Base-by-base conservation (phyloP, 2,329 filamentous ascomycete species). In the Diaporthe humulicola region DNA sequence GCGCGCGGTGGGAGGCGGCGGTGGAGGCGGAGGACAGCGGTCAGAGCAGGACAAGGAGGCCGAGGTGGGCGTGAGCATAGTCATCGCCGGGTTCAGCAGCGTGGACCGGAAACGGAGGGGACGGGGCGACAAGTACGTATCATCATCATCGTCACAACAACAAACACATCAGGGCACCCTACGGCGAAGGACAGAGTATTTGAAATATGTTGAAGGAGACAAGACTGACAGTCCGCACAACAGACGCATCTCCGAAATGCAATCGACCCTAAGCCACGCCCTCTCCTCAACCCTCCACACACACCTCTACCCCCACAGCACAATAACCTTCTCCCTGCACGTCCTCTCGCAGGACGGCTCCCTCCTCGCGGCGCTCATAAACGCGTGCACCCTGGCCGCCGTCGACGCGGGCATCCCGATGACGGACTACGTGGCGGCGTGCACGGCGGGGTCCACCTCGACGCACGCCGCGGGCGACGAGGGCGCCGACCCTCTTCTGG, bases 391-490 rank as follows among this genome's bases (percentile, higher is more conserved):
- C 0, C 90, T 99, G 17, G 97, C 97, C 0, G 91, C 98, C 30
- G 93, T 98, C 76, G 97, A 99, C 82, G 97, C 97, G 0, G 97
- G 97, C 70, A 93, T 99, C 28, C 97, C 97, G 33, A 98, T 98
- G 96, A 92, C 92, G 3, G 95, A 98, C 81, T 97, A 98, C 82
- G 90, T 98, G 3, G 92, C 93, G 30, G 95, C 96, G 8, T 97
- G 95, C 84, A 98, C 96, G 0, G 94, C 95, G 0, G 97, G 96
- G 5, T 94, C 93, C 19, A 95, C 93, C 0, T 92, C 92, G 0
- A 90, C 91, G 0, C 90, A 93, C 78, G 87, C 90, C 0, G 87
- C 88, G 1, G 90, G 90, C 73, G 92, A 94, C 80, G 93, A 94
- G 75, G 83, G 82, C 4, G 93, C 93, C 15, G 95, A 97, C 80